Evolutionary conservation across 805 yeast species (phyloP).

Genomic region (Hanseniaspora hatyaiensis): DNA sequence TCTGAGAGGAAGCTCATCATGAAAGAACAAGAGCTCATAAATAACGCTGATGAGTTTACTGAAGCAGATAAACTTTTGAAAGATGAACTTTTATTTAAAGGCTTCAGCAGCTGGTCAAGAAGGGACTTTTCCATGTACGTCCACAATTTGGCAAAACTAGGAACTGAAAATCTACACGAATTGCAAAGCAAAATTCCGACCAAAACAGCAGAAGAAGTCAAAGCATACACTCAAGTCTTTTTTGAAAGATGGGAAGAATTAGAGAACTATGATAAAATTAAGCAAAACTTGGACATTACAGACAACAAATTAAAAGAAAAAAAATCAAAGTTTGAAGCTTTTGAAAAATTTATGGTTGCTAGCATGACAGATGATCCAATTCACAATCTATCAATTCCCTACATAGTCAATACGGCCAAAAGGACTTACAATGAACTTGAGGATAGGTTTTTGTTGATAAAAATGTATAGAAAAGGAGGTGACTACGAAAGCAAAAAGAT

Average conservation of each 20-base stretch:
- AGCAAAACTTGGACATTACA: conserved; percentile 64
- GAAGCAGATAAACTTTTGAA: conserved; percentile 50
- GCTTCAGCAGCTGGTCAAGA: conserved; percentile 59
- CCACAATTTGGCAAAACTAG: conserved; percentile 57
- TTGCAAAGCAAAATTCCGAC: conserved; percentile 48
- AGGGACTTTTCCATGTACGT: conserved; percentile 64
- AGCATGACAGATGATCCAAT: conserved; percentile 42
- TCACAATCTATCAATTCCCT: conserved; percentile 51
- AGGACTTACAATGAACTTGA: conserved; percentile 57
- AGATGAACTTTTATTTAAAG: conserved; percentile 40
- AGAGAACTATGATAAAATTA: conserved; percentile 60
- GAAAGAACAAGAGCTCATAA: conserved; percentile 43
- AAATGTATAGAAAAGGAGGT: conserved; percentile 56
- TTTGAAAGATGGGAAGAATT: conserved; percentile 52
- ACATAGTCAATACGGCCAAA: conserved; percentile 76
- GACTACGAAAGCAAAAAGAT: conserved; percentile 39
- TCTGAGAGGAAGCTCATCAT: conserved; percentile 23
- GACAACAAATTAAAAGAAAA: conserved; percentile 43
- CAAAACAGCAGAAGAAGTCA: conserved; percentile 49
- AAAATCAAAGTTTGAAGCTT: conserved; percentile 34
- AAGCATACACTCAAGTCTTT: conserved; percentile 45
- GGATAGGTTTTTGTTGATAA: conserved; percentile 53
- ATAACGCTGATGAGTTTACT: conserved; percentile 46
- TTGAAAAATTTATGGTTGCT: conserved; percentile 34
- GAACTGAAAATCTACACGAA: conserved; percentile 39